These are phyloP conservation scores for Pseudogymnoascus sp. DNA, from an alignment of 2,329 filamentous ascomycete species.

Conservation along the genomic window DNA sequence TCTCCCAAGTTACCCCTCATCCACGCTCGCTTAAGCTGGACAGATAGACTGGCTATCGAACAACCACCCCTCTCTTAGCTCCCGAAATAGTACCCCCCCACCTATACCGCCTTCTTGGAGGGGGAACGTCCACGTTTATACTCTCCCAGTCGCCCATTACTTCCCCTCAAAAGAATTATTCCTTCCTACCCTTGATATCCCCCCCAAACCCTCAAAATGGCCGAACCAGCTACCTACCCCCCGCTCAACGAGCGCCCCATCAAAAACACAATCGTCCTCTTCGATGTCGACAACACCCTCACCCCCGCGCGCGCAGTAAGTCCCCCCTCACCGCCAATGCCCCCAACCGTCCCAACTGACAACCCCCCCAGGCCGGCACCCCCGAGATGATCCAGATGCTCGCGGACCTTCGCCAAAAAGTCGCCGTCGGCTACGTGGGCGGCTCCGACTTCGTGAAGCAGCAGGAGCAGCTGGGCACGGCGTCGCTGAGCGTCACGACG, in stretches of 20 bases:
- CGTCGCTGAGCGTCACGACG: conserved; percentile 60
- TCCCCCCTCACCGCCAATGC: conserved; percentile 15
- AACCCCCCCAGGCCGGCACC: conserved; percentile 49
- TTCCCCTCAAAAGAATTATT: not conserved
- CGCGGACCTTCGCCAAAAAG: conserved; percentile 72
- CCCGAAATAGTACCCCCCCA: conserved; percentile 6
- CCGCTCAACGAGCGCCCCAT: conserved; percentile 76
- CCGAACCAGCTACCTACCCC: conserved; percentile 36
- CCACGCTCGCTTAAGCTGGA: conserved; percentile 4
- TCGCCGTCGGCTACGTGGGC: conserved; percentile 86
- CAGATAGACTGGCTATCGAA: not conserved
- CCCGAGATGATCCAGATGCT: conserved; percentile 81
- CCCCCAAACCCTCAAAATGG: not conserved
- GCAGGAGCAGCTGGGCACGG: conserved; percentile 83
- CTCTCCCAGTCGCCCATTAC: not conserved
- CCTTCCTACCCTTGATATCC: not conserved
- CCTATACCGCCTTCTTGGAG: conserved; percentile 1
- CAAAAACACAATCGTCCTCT: conserved; percentile 89
- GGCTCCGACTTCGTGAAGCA: conserved; percentile 90
- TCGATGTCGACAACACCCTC: conserved; percentile 93
- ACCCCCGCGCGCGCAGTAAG: conserved; percentile 72
- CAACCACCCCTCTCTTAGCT: conserved; percentile 4
- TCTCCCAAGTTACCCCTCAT: not conserved
- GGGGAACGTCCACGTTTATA: conserved; percentile 1
- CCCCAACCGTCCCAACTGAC: conserved; percentile 12